phyloP scores from a whole-genome alignment of 768 basidiomycete species.

The Tulasnella sp. region DNA sequence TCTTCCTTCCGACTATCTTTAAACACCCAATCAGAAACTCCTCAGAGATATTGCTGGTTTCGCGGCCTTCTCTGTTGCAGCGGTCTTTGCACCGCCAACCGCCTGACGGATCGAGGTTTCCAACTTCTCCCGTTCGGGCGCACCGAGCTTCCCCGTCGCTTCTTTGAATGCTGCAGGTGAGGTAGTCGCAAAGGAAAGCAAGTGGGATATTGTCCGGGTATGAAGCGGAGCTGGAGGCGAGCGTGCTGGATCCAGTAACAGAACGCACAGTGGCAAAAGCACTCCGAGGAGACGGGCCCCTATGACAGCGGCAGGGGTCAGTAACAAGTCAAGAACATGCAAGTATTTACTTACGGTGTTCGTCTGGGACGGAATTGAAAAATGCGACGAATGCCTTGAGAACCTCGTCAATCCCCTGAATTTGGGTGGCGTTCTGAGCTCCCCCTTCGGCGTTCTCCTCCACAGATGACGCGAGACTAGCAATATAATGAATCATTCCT shows the following conservation, averaged over 20 bases:
- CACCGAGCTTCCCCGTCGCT: constrained; percentile 64
- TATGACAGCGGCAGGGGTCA: constrained; percentile 37
- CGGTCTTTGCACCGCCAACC: constrained; percentile 48
- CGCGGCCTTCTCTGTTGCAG: constrained; percentile 39
- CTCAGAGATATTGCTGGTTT: constrained; percentile 75
- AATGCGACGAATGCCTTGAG: constrained; percentile 75
- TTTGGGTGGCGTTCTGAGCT: constrained; percentile 50
- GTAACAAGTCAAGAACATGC: not conserved
- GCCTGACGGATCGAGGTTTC: constrained; percentile 77
- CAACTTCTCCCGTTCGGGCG: constrained; percentile 54
- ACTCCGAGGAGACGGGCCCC: constrained; percentile 66
- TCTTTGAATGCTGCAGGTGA: constrained; percentile 81
- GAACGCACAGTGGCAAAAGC: constrained; percentile 67
- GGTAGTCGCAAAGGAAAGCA: constrained; percentile 67
- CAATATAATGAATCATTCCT: constrained; percentile 74
- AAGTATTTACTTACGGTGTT: constrained; percentile 52
- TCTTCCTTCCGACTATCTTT: too few species aligned
- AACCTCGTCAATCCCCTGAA: constrained; percentile 67
- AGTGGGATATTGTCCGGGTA: constrained; percentile 57
- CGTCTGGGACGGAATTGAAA: constrained; percentile 53
- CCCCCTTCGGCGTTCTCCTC: constrained; percentile 45
- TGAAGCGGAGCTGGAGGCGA: constrained; percentile 48
- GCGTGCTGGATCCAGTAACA: constrained; percentile 59
- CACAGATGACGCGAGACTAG: constrained; percentile 58
- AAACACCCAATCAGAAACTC: constrained; percentile 19